These are phyloP conservation scores for Bullera alba DNA, from an alignment of 768 basidiomycete genomes.

Conservation along the genomic window DNA sequence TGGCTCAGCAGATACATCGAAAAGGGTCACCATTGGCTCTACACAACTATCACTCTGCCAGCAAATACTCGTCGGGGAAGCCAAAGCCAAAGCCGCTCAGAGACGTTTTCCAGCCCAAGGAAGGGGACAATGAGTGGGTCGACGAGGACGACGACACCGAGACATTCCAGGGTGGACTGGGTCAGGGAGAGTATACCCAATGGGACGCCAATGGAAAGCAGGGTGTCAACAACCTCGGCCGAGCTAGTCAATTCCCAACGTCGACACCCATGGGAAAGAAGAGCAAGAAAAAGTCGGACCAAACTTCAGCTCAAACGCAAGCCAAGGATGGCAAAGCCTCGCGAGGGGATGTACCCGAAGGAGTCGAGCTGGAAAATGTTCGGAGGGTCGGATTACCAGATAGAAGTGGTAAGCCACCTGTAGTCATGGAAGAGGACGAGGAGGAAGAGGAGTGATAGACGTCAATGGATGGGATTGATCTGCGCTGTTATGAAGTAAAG, in stretches of 20 bases:
- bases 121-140: slow-evolving; percentile 46
- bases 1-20: slow-evolving; percentile 54
- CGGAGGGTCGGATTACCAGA: neutral
- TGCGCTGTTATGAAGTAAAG: too few relatives aligned
- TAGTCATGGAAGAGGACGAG: slow-evolving; percentile 23
- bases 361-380: neutral
- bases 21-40: slow-evolving; percentile 57
- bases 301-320: too few relatives aligned
- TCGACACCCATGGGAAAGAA: too few relatives aligned
- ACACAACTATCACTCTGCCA: slow-evolving; percentile 53
- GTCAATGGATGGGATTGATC: too few relatives aligned
- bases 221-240: too few relatives aligned
- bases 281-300: too few relatives aligned
- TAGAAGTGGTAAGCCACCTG: neutral
- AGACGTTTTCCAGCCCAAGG: slow-evolving; percentile 45
- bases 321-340: too few relatives aligned
- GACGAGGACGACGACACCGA: slow-evolving; percentile 39
- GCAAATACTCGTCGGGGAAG: slow-evolving; percentile 70
- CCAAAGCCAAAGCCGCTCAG: slow-evolving; percentile 29
- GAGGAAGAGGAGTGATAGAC: slow-evolving; percentile 6
- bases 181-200: slow-evolving; percentile 27
- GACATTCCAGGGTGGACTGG: slow-evolving; percentile 42
- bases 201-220: too few relatives aligned
- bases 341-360: neutral
- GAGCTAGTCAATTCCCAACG: too few relatives aligned